Base-by-base conservation (phyloP, 805 yeast genomes). In the Hyphopichia homilentoma region DNA sequence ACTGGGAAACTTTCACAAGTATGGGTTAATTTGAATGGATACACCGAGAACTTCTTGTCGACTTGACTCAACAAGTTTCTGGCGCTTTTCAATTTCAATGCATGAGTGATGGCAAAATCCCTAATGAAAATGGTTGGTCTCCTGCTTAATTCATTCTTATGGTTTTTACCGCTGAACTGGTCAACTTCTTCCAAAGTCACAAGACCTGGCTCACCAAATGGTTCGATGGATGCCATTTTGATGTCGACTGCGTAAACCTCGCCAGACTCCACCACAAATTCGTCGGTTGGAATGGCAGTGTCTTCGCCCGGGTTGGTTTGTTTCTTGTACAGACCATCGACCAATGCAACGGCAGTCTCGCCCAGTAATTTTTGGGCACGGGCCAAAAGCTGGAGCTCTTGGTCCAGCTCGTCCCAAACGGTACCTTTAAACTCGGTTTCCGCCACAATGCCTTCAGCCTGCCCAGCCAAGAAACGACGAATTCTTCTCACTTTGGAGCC, bases 341-440 rank as follows among this genome's bases (percentile, higher is more conserved):
- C 16, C 16, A 26, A 30, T 15, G 21, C 17, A 6, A 22, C 23
- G 5, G 33, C 16, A 13, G 17, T 16, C 12, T 14, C 17, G 4
- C 21, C 14, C 2, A 21, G 35, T 33, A 41, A 33, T 19, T 57
- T 50, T 31, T 60, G 48, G 8, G 73, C 62, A 48, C 61, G 68
- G 38, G 55, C 57, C 36, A 81, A 62, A 36, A 84, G 65, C 16
- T 55, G 52, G 23, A 68, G 67, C 62, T 84, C 95, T 61, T 84
- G 93, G 57, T 84, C 84, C 23, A 80, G 70, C 62, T 84, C 95
- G 33, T 82, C 73, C 94, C 94, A 84, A 17, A 75, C 83, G 34
- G 89, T 94, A 53, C 96, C 96, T 61, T 90, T 89, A 63, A 84
- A 85, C 44, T 86, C 96, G 52, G 80, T 75, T 65, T 90, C 98